Conservation (phyloP, 306 rosid species). For the Quercus mongolica region DNA sequence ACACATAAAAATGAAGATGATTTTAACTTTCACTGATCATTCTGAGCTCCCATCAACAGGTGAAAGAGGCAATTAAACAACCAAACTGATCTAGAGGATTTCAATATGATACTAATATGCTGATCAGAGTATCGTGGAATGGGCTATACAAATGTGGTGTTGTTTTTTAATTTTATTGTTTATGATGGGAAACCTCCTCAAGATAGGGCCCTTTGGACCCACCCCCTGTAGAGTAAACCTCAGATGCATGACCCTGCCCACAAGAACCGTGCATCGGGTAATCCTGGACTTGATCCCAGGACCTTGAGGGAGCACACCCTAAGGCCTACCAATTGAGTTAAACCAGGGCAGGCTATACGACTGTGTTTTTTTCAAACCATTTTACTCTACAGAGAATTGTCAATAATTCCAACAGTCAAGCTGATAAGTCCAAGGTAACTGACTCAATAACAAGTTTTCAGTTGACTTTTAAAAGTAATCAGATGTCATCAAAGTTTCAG, state of each 20-base stretch:
- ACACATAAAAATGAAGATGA: neutral
- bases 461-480: neutral
- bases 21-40: neutral
- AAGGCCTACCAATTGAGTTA: too few relatives aligned
- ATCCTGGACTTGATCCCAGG: too few relatives aligned
- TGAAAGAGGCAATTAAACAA: neutral
- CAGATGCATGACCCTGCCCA: too few relatives aligned
- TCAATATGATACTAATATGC: neutral
- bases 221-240: too few relatives aligned
- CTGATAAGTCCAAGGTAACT: neutral
- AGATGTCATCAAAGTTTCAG: neutral
- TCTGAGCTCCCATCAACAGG: neutral
- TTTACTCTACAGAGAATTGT: too few relatives aligned
- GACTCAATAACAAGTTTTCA: neutral
- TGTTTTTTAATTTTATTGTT: neutral
- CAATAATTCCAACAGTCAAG: too few relatives aligned
- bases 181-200: too few relatives aligned
- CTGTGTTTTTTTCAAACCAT: too few relatives aligned
- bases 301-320: too few relatives aligned
- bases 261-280: too few relatives aligned
- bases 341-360: neutral
- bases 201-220: too few relatives aligned
- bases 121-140: neutral
- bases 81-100: neutral
- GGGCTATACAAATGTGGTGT: neutral